Base-by-base conservation (phyloP, 495 filamentous ascomycete species). In the Tricharina praecox region DNA sequence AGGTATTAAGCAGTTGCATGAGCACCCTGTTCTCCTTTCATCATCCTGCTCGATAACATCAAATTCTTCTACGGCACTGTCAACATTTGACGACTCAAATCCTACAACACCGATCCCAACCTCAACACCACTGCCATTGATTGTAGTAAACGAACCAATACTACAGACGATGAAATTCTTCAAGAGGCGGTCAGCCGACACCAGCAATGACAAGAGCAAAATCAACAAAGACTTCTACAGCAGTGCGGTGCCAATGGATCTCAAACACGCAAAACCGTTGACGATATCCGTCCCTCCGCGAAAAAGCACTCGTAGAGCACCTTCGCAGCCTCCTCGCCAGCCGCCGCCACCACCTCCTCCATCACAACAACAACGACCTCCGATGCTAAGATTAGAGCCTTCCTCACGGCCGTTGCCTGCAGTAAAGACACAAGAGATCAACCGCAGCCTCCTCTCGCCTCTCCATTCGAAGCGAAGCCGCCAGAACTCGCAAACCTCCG, bases 1-100 rank as follows among this genome's bases (percentile, higher is more conserved):
- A 46, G 10, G 18, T 18, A 33, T 33, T 46, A 46, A 46, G 20
- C 30, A 11, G 13, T 28, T 23, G 30, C 26, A 34, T 46, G 26
- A 20, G 26, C 43, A 19, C 26, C 25, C 15, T 34, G n/a, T 19
- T 44, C 11, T 25, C 24, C 23, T 24, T 19, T 30, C 20, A 24
- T 44, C 24, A 10, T 43, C 41, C 41, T 13, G 19, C 23, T 21
- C 24, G n/a, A 23, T 2, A 13, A 44, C 41, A 21, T 46, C 43
- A n/a, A 8, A 8, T 21, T 25, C 18, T 21, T 18, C n/a, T n/a
- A n/a, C n/a, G n/a, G n/a, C n/a, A n/a, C n/a, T n/a, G n/a, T n/a
- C n/a, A n/a, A n/a, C n/a, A n/a, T n/a, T n/a, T n/a, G n/a, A n/a
- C n/a, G n/a, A n/a, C n/a, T n/a, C n/a, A n/a, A n/a, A n/a, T n/a